Evolutionary conservation across 1,139 yeast species (phyloP), one percentile per base, ranked within the genome.

Genomic region (Zygoascus hellenicus): DNA sequence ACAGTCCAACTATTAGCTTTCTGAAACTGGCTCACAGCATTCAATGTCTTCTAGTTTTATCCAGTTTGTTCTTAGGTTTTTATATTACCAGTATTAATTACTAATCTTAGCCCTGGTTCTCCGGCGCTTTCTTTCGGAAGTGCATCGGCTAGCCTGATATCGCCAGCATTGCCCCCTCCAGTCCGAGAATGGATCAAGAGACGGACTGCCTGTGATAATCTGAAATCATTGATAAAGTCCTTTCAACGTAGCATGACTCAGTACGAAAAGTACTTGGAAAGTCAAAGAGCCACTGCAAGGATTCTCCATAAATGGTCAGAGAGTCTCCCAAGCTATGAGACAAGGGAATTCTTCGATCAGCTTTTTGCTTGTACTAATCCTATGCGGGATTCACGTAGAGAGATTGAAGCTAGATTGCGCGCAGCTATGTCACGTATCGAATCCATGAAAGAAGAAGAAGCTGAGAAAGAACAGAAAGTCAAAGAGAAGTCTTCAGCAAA

Each of bases 391-490:
- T 48, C 40, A 3, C 55, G 53, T 30, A 37, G 47, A 14, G 45
- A 48, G 11, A 41, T 51, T 28, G 32, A 49, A 1, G 44, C 51
- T 19, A 49, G 46, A 30, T 15, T 48, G 13, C 15, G 43, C 14
- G 28, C 48, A 7, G 26, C 16, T 5, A 17, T 38, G 14, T 41
- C 51, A 9, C 42, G 51, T 13, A 33, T 56, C n/a, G 54, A 55
- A 35, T 48, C 52, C 6, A 48, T 57, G 7, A 48, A 48, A 30
- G 35, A 41, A 28, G 54, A 55, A 33, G 60, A 57, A 39, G 50
- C 49, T 3, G 19, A 46, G 14, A 51, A 46, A 36, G 49, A 50
- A 22, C 49, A 46, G 14, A 42, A 48, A 1, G 48, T 38, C 11
- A 49, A 50, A 37, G 53, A 51, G 1, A 42, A 54, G 17, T 38